These are phyloP conservation scores for Platismatia glauca DNA, from an alignment of 495 filamentous ascomycete genomes.

Conservation along the genomic window DNA sequence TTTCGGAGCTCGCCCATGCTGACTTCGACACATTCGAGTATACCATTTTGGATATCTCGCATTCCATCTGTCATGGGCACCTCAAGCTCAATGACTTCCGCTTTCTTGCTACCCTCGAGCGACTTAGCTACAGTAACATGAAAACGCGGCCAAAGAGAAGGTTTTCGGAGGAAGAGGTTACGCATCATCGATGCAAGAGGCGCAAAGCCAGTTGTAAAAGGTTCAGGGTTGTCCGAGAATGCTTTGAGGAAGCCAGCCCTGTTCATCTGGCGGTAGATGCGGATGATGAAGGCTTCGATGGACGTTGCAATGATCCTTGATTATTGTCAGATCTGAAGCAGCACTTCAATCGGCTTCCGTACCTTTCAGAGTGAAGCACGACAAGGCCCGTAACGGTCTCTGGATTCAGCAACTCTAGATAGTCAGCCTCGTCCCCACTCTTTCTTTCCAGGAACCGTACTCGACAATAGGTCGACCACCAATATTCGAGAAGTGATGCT, in stretches of 20 bases:
- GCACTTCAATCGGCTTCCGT: constrained; percentile 13
- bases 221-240: constrained; percentile 89
- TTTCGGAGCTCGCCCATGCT: constrained; percentile 90
- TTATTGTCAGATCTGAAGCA: constrained; percentile 18
- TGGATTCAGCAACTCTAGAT: constrained; percentile 57
- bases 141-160: constrained; percentile 90
- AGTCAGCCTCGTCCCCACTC: constrained; percentile 20
- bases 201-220: constrained; percentile 82
- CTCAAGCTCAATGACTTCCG: constrained; percentile 93
- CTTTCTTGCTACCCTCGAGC: constrained; percentile 82
- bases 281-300: constrained; percentile 87
- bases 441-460: constrained; percentile 28
- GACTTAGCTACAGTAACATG: constrained; percentile 82
- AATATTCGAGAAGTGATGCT: constrained; percentile 95
- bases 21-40: constrained; percentile 92
- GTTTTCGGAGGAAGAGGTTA: constrained; percentile 83
- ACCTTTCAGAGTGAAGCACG: constrained; percentile 79
- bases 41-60: constrained; percentile 84
- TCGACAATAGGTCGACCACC: constrained; percentile 82
- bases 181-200: constrained; percentile 86
- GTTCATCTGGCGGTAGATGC: constrained; percentile 89
- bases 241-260: constrained; percentile 90
- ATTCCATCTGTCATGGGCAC: constrained; percentile 95
- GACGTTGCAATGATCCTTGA: constrained; percentile 72
- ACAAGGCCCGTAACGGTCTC: constrained; percentile 82